These are phyloP conservation scores for Mucor circinelloides DNA, from an alignment of 371 early-diverging fungal species.

Conservation along the genomic window DNA sequence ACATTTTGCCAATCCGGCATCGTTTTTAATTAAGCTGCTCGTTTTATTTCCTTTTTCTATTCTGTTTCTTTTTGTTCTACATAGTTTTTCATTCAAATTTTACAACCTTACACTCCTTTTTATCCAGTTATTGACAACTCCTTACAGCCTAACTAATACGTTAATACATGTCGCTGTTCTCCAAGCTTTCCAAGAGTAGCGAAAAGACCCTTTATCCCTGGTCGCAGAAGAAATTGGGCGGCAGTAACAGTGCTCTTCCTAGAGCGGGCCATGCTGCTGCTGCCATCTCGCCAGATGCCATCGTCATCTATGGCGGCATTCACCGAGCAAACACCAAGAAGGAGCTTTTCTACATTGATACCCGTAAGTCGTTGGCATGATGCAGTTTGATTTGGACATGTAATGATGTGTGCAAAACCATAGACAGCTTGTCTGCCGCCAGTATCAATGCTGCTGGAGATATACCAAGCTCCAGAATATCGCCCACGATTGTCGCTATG, in stretches of 20 bases:
- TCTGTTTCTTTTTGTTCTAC: background rate
- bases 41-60: background rate
- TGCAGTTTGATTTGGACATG: background rate
- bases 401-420: background rate
- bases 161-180: conserved; percentile 48
- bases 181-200: conserved; percentile 49
- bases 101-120: background rate
- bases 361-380: conserved; percentile 42
- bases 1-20: background rate
- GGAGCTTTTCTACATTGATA: conserved; percentile 64
- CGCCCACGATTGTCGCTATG: conserved; percentile 35
- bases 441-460: conserved; percentile 41
- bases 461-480: conserved; percentile 37
- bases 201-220: conserved; percentile 54
- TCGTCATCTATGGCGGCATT: conserved; percentile 65
- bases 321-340: conserved; percentile 47
- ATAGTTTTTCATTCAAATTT: background rate
- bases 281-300: conserved; percentile 48
- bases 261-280: conserved; percentile 65
- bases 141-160: background rate
- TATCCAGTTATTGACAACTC: background rate
- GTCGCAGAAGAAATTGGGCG: conserved; percentile 50
- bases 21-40: background rate
- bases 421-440: conserved; percentile 41
- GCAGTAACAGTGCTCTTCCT: conserved; percentile 47